Evolutionary conservation across 768 basidiomycete species (phyloP), one percentile per base, ranked within the genome.

Genomic region (Pisolithus albus): DNA sequence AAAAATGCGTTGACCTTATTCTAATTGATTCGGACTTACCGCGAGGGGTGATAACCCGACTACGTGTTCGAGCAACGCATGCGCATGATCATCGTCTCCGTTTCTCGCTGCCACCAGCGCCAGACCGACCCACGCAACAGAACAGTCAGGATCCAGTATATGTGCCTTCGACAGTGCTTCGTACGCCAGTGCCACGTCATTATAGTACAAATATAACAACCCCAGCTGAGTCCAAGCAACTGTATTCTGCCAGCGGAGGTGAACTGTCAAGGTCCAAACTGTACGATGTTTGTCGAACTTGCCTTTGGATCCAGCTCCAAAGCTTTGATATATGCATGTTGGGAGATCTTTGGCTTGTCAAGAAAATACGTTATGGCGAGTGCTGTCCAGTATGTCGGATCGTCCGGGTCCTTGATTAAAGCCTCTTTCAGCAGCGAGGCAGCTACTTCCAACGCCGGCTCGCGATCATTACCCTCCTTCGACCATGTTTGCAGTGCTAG

Each of bases 261-360:
- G 52, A 46, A 26, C 19, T 43, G 45, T 36, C 21, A 54, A 18
- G 23, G 18, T 6, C 11, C n/a, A 37, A 47, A 37, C 40, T 16
- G 34, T 28, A 30, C 4, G 15, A 24, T 9, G 15, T 24, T 16
- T n/a, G n/a, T 23, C 16, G 26, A 36, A 66, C 71, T 44, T 55
- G 88, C 91, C 76, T 95, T 95, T 0, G 80, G 67, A 63, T 97
- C 84, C 37, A 89, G 72, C 59, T 97, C 94, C 43, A 98, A 67
- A 5, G 93, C 86, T 52, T 81, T 86, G 62, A 97, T 83, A 60
- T 91, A 96, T 4, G 91, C 88, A 70, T 98, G 92, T 66, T 99
- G 95, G 3, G 91, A 84, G 1, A 81, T 73, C 58, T 82, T 86
- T 0, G 86, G 78, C 40, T 87, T 82, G 13, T 70, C 72, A 7